Base-by-base conservation (phyloP, 2,329 filamentous ascomycete genomes). In the Colletotrichum siamense region DNA sequence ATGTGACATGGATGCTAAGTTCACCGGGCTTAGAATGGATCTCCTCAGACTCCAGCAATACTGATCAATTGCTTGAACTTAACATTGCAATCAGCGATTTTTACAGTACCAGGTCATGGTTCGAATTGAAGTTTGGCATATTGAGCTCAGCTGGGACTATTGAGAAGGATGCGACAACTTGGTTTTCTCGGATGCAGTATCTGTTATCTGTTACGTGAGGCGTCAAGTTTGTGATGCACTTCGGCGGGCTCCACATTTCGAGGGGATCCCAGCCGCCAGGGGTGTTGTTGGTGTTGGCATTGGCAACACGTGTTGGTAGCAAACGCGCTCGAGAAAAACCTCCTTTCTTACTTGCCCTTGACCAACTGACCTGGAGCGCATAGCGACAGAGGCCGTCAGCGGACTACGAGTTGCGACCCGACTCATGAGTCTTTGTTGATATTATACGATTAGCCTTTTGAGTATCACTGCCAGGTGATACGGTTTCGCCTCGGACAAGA, bases 121-220 rank as follows among this genome's bases (percentile, higher is more conserved):
- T 49, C 44, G 36, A 22, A 22, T 49, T 22, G 0, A 49, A 49
- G 2, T 22, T n/a, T 49, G n/a, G 18, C 0, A 22, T 13, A 22
- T 49, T 0, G 3, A 8, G 6, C 0, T 4, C n/a, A 22, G 18
- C 10, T 22, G 44, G 44, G 6, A 22, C n/a, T 7, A 7, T 49
- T 7, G n/a, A 22, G 44, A n/a, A 49, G 44, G 6, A 49, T 49
- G n/a, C 10, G 10, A n/a, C 44, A 22, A 49, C 44, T 22, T 22
- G 44, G 18, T 22, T 7, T 22, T 22, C 10, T 13, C n/a, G 44
- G 44, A 22, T 22, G 44, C 44, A 22, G n/a, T 49, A 49, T 13
- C 44, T 22, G 18, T 49, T 49, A 49, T 22, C 44, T 49, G n/a
- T 49, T 13, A 49, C n/a, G 44, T 22, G n/a, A 22, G 18, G 44